phyloP scores from a whole-genome alignment of 176 grass and related monocot species.

The Carex scoparia region DNA sequence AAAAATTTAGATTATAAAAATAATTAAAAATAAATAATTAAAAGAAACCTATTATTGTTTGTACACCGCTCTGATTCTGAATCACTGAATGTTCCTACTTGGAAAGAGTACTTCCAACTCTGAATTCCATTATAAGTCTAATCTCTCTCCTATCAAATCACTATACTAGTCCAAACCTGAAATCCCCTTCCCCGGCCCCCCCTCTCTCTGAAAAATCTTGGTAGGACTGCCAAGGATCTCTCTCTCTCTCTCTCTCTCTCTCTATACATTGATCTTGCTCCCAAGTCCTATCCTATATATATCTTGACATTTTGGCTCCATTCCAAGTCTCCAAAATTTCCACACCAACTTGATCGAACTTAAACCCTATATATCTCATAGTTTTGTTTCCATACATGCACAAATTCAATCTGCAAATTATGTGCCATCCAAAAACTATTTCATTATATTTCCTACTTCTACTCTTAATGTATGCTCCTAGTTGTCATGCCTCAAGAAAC shows the following conservation, averaged over 20 bases:
- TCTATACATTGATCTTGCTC: neutral
- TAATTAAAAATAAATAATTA: too few relatives aligned
- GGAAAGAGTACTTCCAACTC: neutral
- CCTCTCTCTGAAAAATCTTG: too few relatives aligned
- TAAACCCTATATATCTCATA: neutral
- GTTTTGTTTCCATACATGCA: neutral
- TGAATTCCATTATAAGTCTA: neutral
- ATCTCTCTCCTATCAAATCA: neutral
- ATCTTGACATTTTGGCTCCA: neutral
- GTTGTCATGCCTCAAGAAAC: neutral
- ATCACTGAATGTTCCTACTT: neutral
- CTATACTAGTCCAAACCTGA: neutral
- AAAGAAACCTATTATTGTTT: too few relatives aligned
- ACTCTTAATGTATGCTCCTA: neutral
- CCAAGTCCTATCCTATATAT: neutral
- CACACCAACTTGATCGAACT: neutral
- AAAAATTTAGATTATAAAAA: too few relatives aligned
- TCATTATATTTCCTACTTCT: neutral
- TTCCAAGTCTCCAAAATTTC: neutral
- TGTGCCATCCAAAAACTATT: slow-evolving; percentile 4
- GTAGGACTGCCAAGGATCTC: too few relatives aligned
- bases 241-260: neutral
- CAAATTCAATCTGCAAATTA: neutral
- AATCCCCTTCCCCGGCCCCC: neutral
- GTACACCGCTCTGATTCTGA: neutral